phyloP scores from a whole-genome alignment of 805 yeast genomes.

The Pichia nakasei region DNA sequence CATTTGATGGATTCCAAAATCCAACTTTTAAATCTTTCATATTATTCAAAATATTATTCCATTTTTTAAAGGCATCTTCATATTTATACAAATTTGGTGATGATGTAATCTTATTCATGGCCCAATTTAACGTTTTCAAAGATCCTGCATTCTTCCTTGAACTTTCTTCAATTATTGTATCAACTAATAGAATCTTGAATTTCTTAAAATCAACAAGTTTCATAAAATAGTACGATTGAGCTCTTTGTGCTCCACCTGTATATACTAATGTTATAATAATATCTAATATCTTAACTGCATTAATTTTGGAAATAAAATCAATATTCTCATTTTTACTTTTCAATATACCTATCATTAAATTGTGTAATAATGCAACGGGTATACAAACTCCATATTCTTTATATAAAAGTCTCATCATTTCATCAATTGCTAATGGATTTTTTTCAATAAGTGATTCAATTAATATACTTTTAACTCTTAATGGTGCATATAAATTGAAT shows the following conservation, averaged over 20 bases:
- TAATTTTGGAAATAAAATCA: conserved; percentile 14
- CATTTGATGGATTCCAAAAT: conserved; percentile 16
- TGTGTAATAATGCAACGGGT: conserved; percentile 20
- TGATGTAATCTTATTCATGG: conserved; percentile 16
- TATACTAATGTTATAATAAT: conserved; percentile 15
- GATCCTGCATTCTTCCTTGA: conserved; percentile 14
- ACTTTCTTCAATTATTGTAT: conserved; percentile 18
- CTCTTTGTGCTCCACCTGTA: conserved; percentile 8
- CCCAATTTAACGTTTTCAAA: conserved; percentile 19
- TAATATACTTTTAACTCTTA: conserved; percentile 15
- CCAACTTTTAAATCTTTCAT: conserved; percentile 19
- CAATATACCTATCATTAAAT: conserved; percentile 19
- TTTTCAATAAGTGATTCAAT: conserved; percentile 11
- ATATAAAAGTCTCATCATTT: conserved; percentile 12
- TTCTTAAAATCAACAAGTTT: conserved; percentile 11
- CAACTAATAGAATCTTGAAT: conserved; percentile 14
- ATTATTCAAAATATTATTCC: conserved; percentile 16
- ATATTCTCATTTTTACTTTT: conserved; percentile 3
- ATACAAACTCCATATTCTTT: conserved; percentile 17
- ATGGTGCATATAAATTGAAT: conserved; percentile 10
- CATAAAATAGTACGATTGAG: conserved; percentile 10
- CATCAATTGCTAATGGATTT: conserved; percentile 12
- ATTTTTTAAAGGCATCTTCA: conserved; percentile 11
- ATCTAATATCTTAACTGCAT: conserved; percentile 17
- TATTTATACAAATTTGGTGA: conserved; percentile 8